Base-by-base conservation (phyloP, 805 yeast species). In the Kazachstania viticola region DNA sequence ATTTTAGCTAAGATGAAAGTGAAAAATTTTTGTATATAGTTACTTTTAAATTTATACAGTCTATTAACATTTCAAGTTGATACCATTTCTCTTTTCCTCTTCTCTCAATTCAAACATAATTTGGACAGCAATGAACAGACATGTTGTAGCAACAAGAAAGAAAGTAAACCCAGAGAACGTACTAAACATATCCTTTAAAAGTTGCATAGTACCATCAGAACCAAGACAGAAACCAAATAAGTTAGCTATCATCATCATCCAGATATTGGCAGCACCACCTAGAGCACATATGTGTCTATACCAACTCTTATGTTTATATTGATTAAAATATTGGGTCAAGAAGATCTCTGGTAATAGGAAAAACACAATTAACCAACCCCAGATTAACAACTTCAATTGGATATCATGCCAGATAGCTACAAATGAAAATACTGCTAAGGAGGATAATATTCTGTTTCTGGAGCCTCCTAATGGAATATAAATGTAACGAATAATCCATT, bases 361-460 rank as follows among this genome's bases (percentile, higher is more conserved):
- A 14, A 88, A 42, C 4, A 91, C 96, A 32, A 88, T 67, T 17
- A 83, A 58, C 95, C 96, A 87, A 9, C 99, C 97, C 99, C 99
- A 91, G 34, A 88, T 60, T 30, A 91, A 61, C 31, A 91, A 61
- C 40, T 75, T 76, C 48, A 91, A 67, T 57, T 91, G 87, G 42
- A 91, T 87, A 51, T 91, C 99, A 60, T 91, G 99, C 99, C 99
- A 91, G 19, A 91, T 62, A 3, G 98, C 97, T 15, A 91, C 98
- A 58, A 91, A 91, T 12, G 94, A 73, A 52, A 91, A 91, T 12
- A 88, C 96, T 9, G 87, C 71, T 22, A 88, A 59, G 9, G 87
- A 75, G 39, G 88, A 85, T 29, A 80, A 44, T 7, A 88, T 58
- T 40, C 96, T 67, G 44, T 75, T 71, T 7, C 58, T 62, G 0